Base-by-base conservation (phyloP, 163 green algal genomes). In the Scenedesmus sp. region DNA sequence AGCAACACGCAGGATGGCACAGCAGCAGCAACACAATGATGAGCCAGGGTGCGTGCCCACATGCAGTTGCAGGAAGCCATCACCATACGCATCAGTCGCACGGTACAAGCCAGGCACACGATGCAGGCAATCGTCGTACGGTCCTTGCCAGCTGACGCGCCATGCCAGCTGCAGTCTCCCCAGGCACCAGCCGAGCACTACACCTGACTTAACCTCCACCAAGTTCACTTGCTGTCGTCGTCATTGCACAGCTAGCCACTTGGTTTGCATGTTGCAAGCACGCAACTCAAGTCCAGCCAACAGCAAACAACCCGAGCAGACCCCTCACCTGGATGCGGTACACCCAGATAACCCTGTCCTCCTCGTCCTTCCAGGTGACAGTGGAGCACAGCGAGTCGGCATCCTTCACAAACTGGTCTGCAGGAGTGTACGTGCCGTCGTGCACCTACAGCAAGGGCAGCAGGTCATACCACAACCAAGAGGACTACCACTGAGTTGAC, bases 311-410 rank as follows among this genome's bases (percentile, higher is more conserved):
- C 7, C 53, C 6, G 6, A 15, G 24, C n/a, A n/a, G n/a, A n/a
- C n/a, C n/a, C 44, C 42, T 16, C 72, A 84, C 85, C 85, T 95
- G 93, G 49, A 96, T 94, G 79, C 93, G 94, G 91, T 97, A 97
- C 16, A 96, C 92, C 96, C 96, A 98, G 81, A 96, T 96, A 33
- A 96, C 91, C n/a, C 94, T 90, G 92, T 97, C 95, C 68, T 96
- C 94, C 84, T 96, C 94, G 46, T 98, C 96, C 37, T 95, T 90
- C 96, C 96, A 98, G 70, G 90, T 94, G 40, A 97, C 92, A n/a
- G 94, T 96, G 53, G 93, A 95, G 92, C 94, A 96, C 24, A 97
- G 88, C 13, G 93, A 96, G 18, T 97, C 95, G 22, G 96, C 95
- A 90, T 97, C 93, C 49, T 94, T 95, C 18, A 93, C 81, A 84